Percentiles rank a stretch among this genome's conserved stretches.
Conservation (phyloP, 2,329 filamentous ascomycete genomes). For the Elsinoe ampelina region DNA sequence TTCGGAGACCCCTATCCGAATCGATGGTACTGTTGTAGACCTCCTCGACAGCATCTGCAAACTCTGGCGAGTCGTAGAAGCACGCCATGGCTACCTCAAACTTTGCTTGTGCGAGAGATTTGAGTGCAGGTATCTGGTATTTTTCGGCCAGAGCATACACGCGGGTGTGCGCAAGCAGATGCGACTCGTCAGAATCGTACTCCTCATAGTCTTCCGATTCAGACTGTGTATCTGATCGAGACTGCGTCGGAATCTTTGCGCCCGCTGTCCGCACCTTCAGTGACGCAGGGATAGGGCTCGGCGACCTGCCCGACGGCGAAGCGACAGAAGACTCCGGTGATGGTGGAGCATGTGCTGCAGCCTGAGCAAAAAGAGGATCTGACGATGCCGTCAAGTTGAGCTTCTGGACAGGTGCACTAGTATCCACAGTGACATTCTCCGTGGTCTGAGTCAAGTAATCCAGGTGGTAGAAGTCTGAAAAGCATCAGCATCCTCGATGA, state of each 20-base stretch:
- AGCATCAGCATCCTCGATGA: constrained; percentile 1
- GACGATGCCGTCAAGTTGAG: constrained; percentile 27
- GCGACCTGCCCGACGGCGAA: constrained; percentile 2
- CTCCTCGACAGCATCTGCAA: constrained; percentile 40
- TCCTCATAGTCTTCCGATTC: constrained; percentile 27
- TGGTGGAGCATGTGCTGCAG: constrained; percentile 22
- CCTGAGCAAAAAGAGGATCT: constrained; percentile 29
- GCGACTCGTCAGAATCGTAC: constrained; percentile 30
- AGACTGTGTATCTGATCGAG: constrained; percentile 29
- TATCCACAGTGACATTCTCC: constrained; percentile 19
- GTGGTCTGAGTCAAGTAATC: constrained; percentile 26
- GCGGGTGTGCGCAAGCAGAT: constrained; percentile 38
- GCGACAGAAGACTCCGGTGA: constrained; percentile 10
- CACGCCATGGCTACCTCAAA: constrained; percentile 37
- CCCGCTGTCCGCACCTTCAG: constrained; percentile 8
- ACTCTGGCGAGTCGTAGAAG: constrained; percentile 36
- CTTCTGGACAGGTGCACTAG: constrained; percentile 18
- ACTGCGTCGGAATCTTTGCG: constrained; percentile 19
- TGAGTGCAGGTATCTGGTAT: constrained; percentile 41
- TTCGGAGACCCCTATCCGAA: constrained; percentile 39
- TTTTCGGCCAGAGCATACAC: constrained; percentile 44
- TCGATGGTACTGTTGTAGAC: constrained; percentile 43
- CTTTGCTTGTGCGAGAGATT: constrained; percentile 37
- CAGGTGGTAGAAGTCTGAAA: constrained; percentile 31
- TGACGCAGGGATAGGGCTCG: constrained; percentile 9